Percentiles rank a stretch among this genome's conserved stretches.
phyloP scores from a whole-genome alignment of 2,329 filamentous ascomycete species.

The Aspergillus alliaceus region DNA sequence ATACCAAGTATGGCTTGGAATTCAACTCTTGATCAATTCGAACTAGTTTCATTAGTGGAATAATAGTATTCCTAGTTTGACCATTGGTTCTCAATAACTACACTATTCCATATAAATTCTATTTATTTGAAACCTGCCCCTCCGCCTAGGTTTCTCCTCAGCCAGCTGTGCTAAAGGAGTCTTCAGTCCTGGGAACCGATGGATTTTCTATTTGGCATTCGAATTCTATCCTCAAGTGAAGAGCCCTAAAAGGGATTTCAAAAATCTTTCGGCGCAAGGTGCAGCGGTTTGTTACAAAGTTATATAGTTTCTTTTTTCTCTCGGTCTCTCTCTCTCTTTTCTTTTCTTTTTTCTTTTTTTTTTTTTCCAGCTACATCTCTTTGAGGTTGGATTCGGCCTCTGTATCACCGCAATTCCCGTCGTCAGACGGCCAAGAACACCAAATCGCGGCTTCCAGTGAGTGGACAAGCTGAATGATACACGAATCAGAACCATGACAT shows the following conservation, averaged over 20 bases:
- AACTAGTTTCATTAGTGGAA: background rate
- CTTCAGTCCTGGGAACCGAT: background rate
- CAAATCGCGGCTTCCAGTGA: background rate
- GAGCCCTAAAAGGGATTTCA: background rate
- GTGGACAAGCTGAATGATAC: background rate
- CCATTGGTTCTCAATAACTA: background rate
- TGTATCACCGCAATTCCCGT: background rate
- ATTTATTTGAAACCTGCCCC: background rate
- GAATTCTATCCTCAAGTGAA: background rate
- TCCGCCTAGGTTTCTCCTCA: background rate
- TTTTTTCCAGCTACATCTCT: background rate
- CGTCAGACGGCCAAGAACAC: background rate
- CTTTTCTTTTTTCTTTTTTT: background rate
- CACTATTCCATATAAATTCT: background rate
- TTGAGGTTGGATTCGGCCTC: background rate
- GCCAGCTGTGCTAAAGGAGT: rapidly evolving
- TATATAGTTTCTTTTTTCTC: background rate
- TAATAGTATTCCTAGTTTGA: background rate
- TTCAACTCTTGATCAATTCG: background rate
- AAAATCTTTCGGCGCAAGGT: background rate
- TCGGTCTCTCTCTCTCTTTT: no score
- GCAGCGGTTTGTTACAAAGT: background rate
- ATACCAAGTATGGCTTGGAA: background rate
- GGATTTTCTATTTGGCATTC: background rate
- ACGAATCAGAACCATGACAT: background rate